Evolutionary conservation across 768 basidiomycete species (phyloP).

Genomic region (Tylopilus rubrobrunneus): DNA sequence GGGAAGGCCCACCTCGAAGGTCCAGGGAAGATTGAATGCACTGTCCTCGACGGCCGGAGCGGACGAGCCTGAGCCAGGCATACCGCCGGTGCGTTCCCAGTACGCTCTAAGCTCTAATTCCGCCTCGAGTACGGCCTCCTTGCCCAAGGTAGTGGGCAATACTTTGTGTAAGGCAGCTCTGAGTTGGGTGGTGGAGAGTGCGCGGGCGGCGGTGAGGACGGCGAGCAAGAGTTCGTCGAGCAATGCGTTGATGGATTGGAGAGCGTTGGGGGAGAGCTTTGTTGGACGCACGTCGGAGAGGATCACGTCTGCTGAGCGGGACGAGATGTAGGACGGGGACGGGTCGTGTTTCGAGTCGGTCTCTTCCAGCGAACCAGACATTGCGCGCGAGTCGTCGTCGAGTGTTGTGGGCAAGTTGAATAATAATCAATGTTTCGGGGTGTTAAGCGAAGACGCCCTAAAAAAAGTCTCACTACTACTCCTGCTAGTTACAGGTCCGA

Average conservation of each 20-base stretch:
- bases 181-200: constrained; percentile 70
- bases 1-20: constrained; percentile 56
- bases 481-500: neutral
- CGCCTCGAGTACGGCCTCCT: constrained; percentile 89
- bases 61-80: constrained; percentile 27
- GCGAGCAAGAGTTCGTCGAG: constrained; percentile 82
- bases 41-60: constrained; percentile 44
- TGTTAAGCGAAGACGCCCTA: constrained; percentile 17
- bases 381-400: constrained; percentile 25
- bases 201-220: constrained; percentile 61
- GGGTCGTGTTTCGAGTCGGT: constrained; percentile 13
- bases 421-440: neutral
- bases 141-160: constrained; percentile 78
- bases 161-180: constrained; percentile 68
- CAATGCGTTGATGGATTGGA: constrained; percentile 72
- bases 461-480: too few relatives aligned
- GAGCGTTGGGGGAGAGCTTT: constrained; percentile 74
- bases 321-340: constrained; percentile 65
- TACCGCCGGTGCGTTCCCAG: constrained; percentile 65
- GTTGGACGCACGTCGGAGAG: constrained; percentile 93
- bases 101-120: constrained; percentile 90
- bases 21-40: constrained; percentile 68
- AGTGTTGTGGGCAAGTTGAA: neutral
- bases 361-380: constrained; percentile 47
- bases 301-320: constrained; percentile 84